Evolutionary conservation across 352 stramenopile species (phyloP).

Genomic region (Pythium apleroticum): DNA sequence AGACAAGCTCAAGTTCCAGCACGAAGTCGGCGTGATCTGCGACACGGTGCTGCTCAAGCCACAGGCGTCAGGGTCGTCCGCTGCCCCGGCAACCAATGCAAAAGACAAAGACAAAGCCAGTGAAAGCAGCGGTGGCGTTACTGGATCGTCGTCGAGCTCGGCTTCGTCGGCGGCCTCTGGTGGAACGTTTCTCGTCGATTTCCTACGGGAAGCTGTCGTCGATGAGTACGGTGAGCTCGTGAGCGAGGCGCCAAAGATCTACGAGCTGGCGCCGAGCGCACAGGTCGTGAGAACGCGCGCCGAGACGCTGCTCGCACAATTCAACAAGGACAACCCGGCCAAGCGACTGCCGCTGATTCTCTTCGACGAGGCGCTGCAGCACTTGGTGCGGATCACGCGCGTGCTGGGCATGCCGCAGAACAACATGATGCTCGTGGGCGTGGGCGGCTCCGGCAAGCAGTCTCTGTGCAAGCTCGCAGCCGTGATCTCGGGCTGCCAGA

Average conservation of each 20-base stretch:
- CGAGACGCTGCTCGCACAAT: constrained; percentile 64
- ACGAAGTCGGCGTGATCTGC: constrained; percentile 48
- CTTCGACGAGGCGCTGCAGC: constrained; percentile 88
- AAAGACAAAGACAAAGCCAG: constrained; percentile 33
- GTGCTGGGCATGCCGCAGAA: constrained; percentile 80
- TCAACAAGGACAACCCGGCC: constrained; percentile 81
- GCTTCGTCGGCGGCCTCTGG: not conserved
- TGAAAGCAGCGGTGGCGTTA: not conserved
- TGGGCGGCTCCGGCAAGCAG: constrained; percentile 89
- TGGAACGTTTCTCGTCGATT: constrained; percentile 73
- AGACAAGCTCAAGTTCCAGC: constrained; percentile 68
- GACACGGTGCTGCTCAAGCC: constrained; percentile 47
- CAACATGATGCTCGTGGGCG: constrained; percentile 91
- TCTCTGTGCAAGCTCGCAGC: constrained; percentile 76
- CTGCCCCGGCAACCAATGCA: not conserved
- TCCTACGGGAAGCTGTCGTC: constrained; percentile 74
- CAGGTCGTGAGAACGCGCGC: constrained; percentile 47
- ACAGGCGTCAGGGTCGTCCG: not conserved
- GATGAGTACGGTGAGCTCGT: constrained; percentile 85
- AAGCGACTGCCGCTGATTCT: constrained; percentile 80
- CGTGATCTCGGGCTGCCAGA: constrained; percentile 68
- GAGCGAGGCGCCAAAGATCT: constrained; percentile 78
- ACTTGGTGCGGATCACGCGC: constrained; percentile 83
- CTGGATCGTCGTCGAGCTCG: not conserved
- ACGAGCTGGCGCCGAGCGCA: constrained; percentile 65